Percentiles rank a stretch among this genome's conserved stretches.
phyloP scores from a whole-genome alignment of 2,329 filamentous ascomycete genomes.

The Knoxdaviesia proteae region DNA sequence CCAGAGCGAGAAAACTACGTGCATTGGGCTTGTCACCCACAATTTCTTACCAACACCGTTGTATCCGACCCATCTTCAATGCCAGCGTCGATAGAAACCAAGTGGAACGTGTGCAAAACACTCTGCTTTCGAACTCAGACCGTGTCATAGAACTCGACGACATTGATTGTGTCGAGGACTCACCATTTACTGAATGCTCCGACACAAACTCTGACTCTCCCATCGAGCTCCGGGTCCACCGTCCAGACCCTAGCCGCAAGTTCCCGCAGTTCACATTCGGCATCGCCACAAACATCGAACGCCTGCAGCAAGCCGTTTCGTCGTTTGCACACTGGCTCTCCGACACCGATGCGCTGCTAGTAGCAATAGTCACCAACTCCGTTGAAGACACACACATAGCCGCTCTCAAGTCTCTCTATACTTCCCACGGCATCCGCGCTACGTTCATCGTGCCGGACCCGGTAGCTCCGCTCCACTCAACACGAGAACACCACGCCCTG shows the following conservation, averaged over 20 bases:
- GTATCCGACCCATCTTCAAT: conserved; percentile 17
- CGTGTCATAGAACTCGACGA: conserved; percentile 7
- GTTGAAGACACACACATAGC: conserved; percentile 10
- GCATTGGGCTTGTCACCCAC: no score
- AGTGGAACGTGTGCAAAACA: conserved; percentile 12
- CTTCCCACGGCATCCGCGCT: conserved; percentile 13
- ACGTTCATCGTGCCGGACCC: conserved; percentile 12
- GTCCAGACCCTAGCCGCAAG: conserved; percentile 17
- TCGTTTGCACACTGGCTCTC: conserved; percentile 35
- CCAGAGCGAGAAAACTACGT: no score
- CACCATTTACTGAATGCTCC: no score
- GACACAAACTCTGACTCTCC: conserved; percentile 6
- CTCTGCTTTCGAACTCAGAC: conserved; percentile 11
- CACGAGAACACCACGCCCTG: conserved; percentile 36
- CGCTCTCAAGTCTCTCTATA: conserved; percentile 11
- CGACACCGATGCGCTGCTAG: conserved; percentile 25
- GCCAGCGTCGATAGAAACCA: conserved; percentile 14
- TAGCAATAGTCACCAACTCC: conserved; percentile 28
- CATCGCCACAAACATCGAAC: conserved; percentile 29
- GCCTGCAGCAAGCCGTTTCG: conserved; percentile 26
- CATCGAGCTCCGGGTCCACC: conserved; percentile 24
- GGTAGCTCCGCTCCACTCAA: conserved; percentile 16
- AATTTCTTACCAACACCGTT: conserved; percentile 12
- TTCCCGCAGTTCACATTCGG: conserved; percentile 35
- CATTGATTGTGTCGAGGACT: conserved; percentile 11